phyloP scores from a whole-genome alignment of 495 filamentous ascomycete species.

The Cercophora scortea region DNA sequence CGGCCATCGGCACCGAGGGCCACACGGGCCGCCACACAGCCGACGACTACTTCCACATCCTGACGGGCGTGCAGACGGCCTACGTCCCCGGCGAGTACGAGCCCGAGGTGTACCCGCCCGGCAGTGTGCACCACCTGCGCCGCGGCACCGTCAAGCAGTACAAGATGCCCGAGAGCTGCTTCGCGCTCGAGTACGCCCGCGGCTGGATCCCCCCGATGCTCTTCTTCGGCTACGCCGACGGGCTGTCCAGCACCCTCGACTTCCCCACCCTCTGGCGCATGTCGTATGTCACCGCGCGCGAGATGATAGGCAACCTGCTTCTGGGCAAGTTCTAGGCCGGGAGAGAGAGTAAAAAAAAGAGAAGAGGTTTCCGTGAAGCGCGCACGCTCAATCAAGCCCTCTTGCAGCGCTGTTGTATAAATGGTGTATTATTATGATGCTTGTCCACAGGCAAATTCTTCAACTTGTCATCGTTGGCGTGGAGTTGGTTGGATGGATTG shows the following conservation, averaged over 20 bases:
- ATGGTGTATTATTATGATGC: no score
- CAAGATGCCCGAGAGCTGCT: constrained; percentile 71
- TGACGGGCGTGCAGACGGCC: constrained; percentile 64
- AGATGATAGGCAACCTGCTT: constrained; percentile 66
- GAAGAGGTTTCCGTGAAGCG: not conserved
- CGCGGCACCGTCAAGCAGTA: constrained; percentile 80
- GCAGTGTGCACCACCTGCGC: constrained; percentile 67
- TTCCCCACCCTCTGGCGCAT: constrained; percentile 74
- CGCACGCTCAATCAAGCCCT: no score
- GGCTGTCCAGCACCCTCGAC: constrained; percentile 66
- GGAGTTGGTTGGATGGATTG: no score
- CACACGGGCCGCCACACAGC: constrained; percentile 81
- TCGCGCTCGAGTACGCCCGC: constrained; percentile 80
- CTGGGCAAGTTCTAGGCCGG: constrained; percentile 57
- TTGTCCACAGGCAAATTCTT: no score
- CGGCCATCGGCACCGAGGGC: constrained; percentile 80
- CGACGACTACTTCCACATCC: constrained; percentile 90
- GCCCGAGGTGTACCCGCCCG: constrained; percentile 67
- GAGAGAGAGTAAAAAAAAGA: not conserved
- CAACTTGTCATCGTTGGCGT: no score
- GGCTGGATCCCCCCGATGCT: constrained; percentile 90
- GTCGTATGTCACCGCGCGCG: constrained; percentile 55
- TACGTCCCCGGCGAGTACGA: constrained; percentile 62
- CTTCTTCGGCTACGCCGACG: constrained; percentile 78
- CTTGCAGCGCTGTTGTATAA: no score